Base-by-base conservation (phyloP, 768 basidiomycete genomes). In the Kockovaella imperatae region DNA sequence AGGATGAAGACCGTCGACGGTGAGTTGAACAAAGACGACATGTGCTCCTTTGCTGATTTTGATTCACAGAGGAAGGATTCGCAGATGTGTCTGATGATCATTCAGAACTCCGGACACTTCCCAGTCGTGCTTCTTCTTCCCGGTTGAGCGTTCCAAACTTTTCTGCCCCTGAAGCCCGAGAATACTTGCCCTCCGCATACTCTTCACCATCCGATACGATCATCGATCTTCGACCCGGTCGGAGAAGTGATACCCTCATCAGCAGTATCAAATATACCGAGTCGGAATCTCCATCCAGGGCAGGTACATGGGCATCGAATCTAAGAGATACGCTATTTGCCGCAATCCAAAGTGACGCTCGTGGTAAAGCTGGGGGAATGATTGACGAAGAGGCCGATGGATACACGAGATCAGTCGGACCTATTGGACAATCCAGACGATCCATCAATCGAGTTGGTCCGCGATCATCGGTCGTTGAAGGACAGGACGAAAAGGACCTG, bases 251-350 rank as follows among this genome's bases (percentile, higher is more conserved):
- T 20, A 18, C 21, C 18, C 14, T 34, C 20, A n/a, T n/a, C n/a
- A n/a, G n/a, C n/a, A n/a, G n/a, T n/a, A n/a, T n/a, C n/a, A n/a
- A n/a, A n/a, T 6, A 20, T 11, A 5, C 30, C 34, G 34, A 13
- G 4, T 6, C 24, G 20, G 30, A n/a, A 20, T 46, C 31, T 11
- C 31, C 31, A 11, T 26, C 23, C 31, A 34, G 57, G 35, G 50
- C 56, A 42, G 55, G 52, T 11, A 64, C 59, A 1, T 64, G 62
- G 62, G 62, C 62, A 3, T 47, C 52, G 30, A 64, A 64, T 48
- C 53, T 64, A 13, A 49, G 62, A 14, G 45, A 42, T 15, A 57
- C 62, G 4, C 42, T 64, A 24, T 59, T 61, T 30, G 54, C 57
- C 8, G 62, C 62, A 8, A 64, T 64, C 36, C 52, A 52, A n/a